Percentiles rank a stretch among this genome's conserved stretches.
phyloP scores from a whole-genome alignment of 23 red algal genomes.

The Porphyridium purpureum region DNA sequence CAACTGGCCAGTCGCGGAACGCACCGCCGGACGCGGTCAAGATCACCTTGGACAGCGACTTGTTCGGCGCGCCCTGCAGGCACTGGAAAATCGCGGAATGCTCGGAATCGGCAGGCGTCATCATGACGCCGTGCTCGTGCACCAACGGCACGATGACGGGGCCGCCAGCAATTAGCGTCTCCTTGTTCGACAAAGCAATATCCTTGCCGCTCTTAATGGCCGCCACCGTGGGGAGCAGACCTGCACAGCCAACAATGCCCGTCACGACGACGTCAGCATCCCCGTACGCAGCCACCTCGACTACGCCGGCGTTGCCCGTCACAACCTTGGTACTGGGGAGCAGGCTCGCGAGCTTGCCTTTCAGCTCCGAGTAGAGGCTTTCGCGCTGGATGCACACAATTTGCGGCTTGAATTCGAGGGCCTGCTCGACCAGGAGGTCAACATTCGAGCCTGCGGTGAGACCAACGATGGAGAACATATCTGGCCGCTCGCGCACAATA shows the following conservation, averaged over 20 bases:
- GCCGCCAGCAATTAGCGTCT: conserved; percentile 94
- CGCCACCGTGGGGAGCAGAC: conserved; percentile 80
- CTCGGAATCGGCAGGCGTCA: conserved; percentile 96
- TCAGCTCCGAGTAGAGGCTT: conserved; percentile 9
- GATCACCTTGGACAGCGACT: conserved; percentile 51
- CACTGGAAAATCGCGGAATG: conserved; percentile 99
- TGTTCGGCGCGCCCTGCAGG: conserved; percentile 68
- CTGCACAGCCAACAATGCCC: conserved; percentile 92
- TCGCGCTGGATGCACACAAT: conserved; percentile 44
- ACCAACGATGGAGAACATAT: conserved; percentile 56
- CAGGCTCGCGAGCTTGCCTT: conserved; percentile 20
- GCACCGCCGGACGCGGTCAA: conserved; percentile 92
- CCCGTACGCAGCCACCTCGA: conserved; percentile 43
- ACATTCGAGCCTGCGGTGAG: conserved; percentile 58
- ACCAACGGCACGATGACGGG: conserved; percentile 89
- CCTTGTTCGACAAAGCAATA: conserved; percentile 95
- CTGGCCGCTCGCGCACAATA: conserved; percentile 67
- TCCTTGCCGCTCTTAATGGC: conserved; percentile 90
- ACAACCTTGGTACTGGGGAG: conserved; percentile 8
- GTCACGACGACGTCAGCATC: conserved; percentile 93
- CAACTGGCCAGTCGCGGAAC: conserved; percentile 70
- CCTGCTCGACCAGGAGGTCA: conserved; percentile 76
- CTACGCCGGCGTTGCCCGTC: conserved; percentile 42
- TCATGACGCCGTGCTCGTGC: conserved; percentile 46
- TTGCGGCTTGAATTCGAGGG: conserved; percentile 50